Conservation (phyloP, 371 early-diverging fungal species). For the Rhizopus sp. region DNA sequence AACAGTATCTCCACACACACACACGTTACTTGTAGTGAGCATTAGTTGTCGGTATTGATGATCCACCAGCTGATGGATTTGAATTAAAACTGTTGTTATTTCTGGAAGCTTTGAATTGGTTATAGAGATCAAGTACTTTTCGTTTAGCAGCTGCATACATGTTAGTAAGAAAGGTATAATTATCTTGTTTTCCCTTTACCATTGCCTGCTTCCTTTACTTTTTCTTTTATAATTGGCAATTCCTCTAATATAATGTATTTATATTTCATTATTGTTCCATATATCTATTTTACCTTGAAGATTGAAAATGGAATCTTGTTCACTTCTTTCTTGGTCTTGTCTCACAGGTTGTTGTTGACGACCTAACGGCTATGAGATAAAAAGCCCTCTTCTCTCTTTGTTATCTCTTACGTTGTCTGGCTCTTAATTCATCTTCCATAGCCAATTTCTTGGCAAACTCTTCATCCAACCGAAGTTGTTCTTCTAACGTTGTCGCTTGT, state of each 20-base stretch:
- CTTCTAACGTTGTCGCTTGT: constrained; percentile 32
- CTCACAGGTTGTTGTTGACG: constrained; percentile 10
- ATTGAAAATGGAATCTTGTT: constrained; percentile 41
- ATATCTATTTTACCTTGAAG: constrained; percentile 38
- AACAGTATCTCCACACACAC: too few species aligned
- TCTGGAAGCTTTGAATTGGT: constrained; percentile 42
- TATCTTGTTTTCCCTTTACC: constrained; percentile 22
- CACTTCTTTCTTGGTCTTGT: constrained; percentile 5
- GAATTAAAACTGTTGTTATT: constrained; percentile 16
- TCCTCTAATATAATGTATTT: constrained; percentile 29
- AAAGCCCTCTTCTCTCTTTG: neutral
- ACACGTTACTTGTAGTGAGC: constrained; percentile 41
- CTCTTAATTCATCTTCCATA: constrained; percentile 38
- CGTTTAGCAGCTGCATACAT: constrained; percentile 46
- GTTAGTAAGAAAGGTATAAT: neutral
- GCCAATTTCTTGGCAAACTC: constrained; percentile 45
- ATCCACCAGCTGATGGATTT: constrained; percentile 1
- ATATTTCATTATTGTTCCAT: too few species aligned
- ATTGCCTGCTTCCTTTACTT: constrained; percentile 50
- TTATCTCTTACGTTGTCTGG: constrained; percentile 16
- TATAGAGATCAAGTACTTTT: constrained; percentile 48
- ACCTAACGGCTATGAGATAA: neutral
- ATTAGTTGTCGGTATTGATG: constrained; percentile 46
- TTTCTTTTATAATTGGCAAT: constrained; percentile 51
- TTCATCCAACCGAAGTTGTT: constrained; percentile 51